Percentiles rank a stretch among this genome's conserved stretches.
These are phyloP conservation scores for Schizothecium vesticola DNA, from an alignment of 495 filamentous ascomycete genomes.

Conservation along the genomic window DNA sequence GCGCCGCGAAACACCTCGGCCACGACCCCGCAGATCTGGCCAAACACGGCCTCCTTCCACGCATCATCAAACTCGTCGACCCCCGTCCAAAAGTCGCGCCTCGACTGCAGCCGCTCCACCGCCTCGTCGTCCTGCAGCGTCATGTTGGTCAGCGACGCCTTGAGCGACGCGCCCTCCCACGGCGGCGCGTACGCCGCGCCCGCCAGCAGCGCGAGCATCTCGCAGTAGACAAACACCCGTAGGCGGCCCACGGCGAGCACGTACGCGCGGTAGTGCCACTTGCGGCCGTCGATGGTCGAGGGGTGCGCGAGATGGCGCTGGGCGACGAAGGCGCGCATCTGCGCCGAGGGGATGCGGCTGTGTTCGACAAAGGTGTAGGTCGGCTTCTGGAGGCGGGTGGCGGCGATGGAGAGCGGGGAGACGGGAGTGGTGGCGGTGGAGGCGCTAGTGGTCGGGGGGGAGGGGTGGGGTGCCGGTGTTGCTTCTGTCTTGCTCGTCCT, in stretches of 20 bases:
- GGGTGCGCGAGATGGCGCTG: slow-evolving; percentile 70
- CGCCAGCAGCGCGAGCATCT: slow-evolving; percentile 74
- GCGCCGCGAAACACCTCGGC: slow-evolving; percentile 63
- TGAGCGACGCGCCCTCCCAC: slow-evolving; percentile 18
- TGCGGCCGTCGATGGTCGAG: slow-evolving; percentile 58
- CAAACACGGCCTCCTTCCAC: slow-evolving; percentile 46
- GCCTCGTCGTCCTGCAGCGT: slow-evolving; percentile 56
- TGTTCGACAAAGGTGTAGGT: slow-evolving; percentile 16
- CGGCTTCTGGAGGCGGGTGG: slow-evolving; percentile 8
- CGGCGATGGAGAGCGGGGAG: background rate
- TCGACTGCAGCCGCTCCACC: slow-evolving; percentile 34
- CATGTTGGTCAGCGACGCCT: slow-evolving; percentile 63
- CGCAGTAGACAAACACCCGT: slow-evolving; percentile 64
- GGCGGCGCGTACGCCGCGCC: slow-evolving; percentile 50
- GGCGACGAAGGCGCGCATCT: slow-evolving; percentile 68
- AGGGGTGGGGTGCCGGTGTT: slow-evolving; percentile 1
- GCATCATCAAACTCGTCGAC: slow-evolving; percentile 31
- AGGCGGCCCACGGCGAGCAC: slow-evolving; percentile 63
- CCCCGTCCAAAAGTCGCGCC: slow-evolving; percentile 60
- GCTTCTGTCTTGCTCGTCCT: slow-evolving; percentile 4
- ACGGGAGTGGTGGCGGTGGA: background rate
- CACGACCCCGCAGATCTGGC: slow-evolving; percentile 55
- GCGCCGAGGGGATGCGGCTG: slow-evolving; percentile 57
- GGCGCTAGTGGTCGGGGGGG: background rate
- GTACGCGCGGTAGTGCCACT: slow-evolving; percentile 77